These are phyloP conservation scores for Barnettozyma sp. DNA, from an alignment of 805 yeast species.

Conservation along the genomic window DNA sequence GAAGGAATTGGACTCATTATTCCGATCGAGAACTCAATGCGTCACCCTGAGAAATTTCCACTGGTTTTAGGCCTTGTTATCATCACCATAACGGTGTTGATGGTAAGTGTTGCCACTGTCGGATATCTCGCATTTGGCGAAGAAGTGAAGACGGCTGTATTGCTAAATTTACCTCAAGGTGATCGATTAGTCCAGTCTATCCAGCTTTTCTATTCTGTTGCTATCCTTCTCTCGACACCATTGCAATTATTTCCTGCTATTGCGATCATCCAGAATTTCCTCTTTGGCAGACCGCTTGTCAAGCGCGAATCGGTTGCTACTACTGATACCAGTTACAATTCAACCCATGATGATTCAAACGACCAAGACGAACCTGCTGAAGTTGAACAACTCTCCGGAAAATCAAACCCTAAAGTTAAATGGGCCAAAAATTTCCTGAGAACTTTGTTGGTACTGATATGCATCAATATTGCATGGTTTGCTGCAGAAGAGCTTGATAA, in stretches of 20 bases:
- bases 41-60: conserved; percentile 66
- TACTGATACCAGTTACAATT: neutral
- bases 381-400: conserved; percentile 41
- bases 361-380: neutral
- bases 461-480: conserved; percentile 52
- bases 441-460: conserved; percentile 43
- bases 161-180: conserved; percentile 64
- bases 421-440: conserved; percentile 64
- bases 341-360: neutral
- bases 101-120: conserved; percentile 56
- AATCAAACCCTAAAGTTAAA: conserved; percentile 42
- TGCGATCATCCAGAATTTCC: conserved; percentile 57
- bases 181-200: conserved; percentile 55
- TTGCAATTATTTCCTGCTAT: conserved; percentile 75
- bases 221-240: conserved; percentile 75
- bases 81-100: conserved; percentile 51
- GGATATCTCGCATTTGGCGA: conserved; percentile 70
- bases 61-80: conserved; percentile 55
- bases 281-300: conserved; percentile 32
- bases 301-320: neutral
- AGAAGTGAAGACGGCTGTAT: conserved; percentile 56
- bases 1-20: conserved; percentile 81
- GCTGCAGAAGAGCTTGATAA: conserved; percentile 67
- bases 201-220: conserved; percentile 66
- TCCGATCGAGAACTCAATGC: conserved; percentile 80